Conservation (phyloP, 495 filamentous ascomycete genomes). For the Parmelia sp. region DNA sequence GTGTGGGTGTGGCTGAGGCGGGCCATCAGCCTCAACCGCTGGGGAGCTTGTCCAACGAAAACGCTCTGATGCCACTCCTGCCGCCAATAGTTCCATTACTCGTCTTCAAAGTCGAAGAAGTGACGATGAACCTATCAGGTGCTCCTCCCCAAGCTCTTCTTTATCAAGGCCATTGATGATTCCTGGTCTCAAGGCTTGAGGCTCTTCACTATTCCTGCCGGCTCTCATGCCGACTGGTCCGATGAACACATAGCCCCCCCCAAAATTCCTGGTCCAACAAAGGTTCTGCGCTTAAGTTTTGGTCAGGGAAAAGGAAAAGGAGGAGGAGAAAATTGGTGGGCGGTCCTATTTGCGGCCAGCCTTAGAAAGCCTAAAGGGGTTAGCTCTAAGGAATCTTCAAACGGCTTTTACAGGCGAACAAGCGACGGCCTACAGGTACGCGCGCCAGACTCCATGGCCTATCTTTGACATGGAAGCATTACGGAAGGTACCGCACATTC, state of each 20-base stretch:
- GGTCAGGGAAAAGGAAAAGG: not conserved
- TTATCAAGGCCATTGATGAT: not conserved
- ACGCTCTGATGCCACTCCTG: not conserved
- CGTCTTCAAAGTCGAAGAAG: not conserved
- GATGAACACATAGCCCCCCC: not conserved
- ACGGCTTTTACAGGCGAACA: not conserved
- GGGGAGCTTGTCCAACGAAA: not conserved
- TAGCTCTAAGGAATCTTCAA: not conserved
- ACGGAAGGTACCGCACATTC: not conserved
- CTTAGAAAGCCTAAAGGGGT: not conserved
- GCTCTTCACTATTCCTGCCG: not conserved
- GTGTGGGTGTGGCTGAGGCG: not conserved
- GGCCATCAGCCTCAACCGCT: not conserved
- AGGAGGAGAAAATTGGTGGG: not conserved
- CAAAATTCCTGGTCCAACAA: not conserved
- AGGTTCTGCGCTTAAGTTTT: not conserved
- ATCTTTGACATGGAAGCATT: no score
- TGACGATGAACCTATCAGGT: not conserved
- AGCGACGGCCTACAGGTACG: conserved; percentile 1
- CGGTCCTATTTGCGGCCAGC: not conserved
- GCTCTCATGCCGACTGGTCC: not conserved
- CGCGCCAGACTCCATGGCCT: not conserved
- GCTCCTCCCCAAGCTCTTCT: no score
- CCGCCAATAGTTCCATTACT: not conserved
- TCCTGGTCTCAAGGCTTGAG: no score